A percentile compares a stretch with the other conserved stretches of the same genome.
phyloP scores from a whole-genome alignment of 2,329 filamentous ascomycete species.

The Phialemoniopsis sp. region DNA sequence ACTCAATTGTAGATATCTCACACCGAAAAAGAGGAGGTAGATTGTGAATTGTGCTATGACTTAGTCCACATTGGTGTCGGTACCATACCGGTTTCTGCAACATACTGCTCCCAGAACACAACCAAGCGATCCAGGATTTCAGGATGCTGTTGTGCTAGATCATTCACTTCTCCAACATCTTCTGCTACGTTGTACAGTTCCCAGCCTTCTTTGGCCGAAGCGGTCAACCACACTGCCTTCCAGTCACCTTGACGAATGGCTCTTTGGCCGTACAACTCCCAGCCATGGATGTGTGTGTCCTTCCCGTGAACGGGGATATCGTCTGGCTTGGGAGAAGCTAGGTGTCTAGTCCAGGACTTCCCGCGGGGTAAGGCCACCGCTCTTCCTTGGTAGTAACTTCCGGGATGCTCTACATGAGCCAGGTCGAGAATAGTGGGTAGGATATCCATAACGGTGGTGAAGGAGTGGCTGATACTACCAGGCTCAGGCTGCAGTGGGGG shows the following conservation, averaged over 20 bases:
- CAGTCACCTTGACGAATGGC: constrained; percentile 26
- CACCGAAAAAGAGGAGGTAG: too few relatives aligned
- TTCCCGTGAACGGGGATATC: too few relatives aligned
- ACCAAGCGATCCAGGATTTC: constrained; percentile 21
- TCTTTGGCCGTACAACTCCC: constrained; percentile 25
- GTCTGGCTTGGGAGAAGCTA: too few relatives aligned
- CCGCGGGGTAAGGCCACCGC: constrained; percentile 24
- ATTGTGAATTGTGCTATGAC: too few relatives aligned
- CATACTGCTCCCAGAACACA: constrained; percentile 26
- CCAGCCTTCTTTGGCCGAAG: too few relatives aligned
- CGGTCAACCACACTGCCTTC: constrained; percentile 38
- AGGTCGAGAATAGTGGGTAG: constrained; percentile 42
- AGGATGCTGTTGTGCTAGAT: constrained; percentile 25
- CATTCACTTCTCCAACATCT: constrained; percentile 38
- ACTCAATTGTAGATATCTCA: too few relatives aligned
- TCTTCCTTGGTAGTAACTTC: constrained; percentile 37
- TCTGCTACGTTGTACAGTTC: constrained; percentile 39
- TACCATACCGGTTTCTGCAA: constrained; percentile 54
- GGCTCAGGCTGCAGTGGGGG: constrained; percentile 21
- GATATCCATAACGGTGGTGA: constrained; percentile 48
- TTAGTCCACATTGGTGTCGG: too few relatives aligned
- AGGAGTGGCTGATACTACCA: constrained; percentile 37
- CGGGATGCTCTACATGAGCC: constrained; percentile 43
- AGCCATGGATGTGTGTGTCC: constrained; percentile 29
- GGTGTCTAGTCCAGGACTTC: constrained; percentile 24